A percentile compares a stretch with the other conserved stretches of the same genome.
Conservation (phyloP, 148 eudicot species). For the Heliamphora exappendiculata region DNA sequence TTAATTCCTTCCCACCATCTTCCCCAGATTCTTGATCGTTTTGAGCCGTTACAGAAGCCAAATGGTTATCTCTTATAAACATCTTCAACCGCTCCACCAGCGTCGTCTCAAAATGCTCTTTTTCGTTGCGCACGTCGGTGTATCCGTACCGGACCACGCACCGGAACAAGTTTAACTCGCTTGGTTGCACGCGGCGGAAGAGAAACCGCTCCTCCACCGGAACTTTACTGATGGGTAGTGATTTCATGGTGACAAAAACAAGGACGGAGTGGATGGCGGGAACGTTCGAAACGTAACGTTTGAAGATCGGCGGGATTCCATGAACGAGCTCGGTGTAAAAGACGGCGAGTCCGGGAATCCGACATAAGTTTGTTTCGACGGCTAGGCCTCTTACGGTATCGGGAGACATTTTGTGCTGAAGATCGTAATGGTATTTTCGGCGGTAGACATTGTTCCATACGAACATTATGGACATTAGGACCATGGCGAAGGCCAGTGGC, state of each 20-base stretch:
- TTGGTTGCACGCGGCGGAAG: conserved; percentile 33
- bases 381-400: conserved; percentile 16
- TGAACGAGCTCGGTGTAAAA: conserved; percentile 46
- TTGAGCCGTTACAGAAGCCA: not conserved
- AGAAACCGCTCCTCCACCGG: conserved; percentile 41
- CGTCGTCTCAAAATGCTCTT: conserved; percentile 31
- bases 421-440: conserved; percentile 35
- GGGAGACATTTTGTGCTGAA: conserved; percentile 33
- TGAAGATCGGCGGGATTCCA: conserved; percentile 46
- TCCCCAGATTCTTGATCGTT: not conserved
- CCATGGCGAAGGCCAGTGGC: conserved; percentile 32
- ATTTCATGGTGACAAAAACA: conserved; percentile 36
- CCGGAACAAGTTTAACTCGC: conserved; percentile 25
- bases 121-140: conserved; percentile 17
- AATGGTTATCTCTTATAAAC: conserved; percentile 16
- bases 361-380: conserved; percentile 11
- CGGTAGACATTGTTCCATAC: conserved; percentile 36
- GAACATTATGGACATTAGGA: conserved; percentile 29
- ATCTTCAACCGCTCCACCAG: conserved; percentile 26
- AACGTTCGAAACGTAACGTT: conserved; percentile 31
- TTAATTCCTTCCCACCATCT: not conserved
- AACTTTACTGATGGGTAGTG: conserved; percentile 36
- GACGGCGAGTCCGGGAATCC: conserved; percentile 33
- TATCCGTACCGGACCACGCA: conserved; percentile 53
- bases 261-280: conserved; percentile 35